Conservation (phyloP, 148 eudicot genomes). For the Chenopodium quinoa region DNA sequence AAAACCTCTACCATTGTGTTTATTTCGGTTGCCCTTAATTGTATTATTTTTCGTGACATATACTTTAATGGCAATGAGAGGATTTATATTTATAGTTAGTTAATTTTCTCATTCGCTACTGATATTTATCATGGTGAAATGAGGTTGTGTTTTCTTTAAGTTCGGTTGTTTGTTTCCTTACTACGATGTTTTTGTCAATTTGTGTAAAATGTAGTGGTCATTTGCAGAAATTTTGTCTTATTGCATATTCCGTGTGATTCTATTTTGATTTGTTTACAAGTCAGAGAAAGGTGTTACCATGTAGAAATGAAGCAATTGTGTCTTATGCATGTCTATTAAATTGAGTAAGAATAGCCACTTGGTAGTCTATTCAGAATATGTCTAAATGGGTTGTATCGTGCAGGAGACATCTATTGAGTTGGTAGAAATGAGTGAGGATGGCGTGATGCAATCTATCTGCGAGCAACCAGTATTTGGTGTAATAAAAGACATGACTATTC, state of each 20-base stretch:
- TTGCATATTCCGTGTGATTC: background rate
- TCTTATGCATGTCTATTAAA: background rate
- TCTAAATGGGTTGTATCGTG: conserved; percentile 17
- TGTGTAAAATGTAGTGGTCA: background rate
- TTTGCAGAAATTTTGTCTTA: background rate
- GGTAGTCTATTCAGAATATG: background rate
- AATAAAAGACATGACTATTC: conserved; percentile 72
- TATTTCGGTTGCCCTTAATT: background rate
- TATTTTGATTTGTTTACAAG: background rate
- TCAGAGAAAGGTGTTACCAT: background rate
- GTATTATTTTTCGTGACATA: background rate
- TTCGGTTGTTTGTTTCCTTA: background rate
- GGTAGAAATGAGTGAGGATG: conserved; percentile 77
- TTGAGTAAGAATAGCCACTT: background rate
- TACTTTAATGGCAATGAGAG: background rate
- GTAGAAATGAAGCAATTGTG: background rate
- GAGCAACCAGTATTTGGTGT: conserved; percentile 96
- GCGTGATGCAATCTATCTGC: conserved; percentile 74
- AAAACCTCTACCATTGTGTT: background rate
- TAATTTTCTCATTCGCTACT: no score
- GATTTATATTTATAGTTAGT: no score
- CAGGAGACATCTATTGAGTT: conserved; percentile 93
- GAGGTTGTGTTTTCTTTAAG: no score
- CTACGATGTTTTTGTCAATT: background rate
- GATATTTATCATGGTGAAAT: no score